Base-by-base conservation (phyloP, 1,284 basidiomycete genomes). In the Boletus holoroseus region DNA sequence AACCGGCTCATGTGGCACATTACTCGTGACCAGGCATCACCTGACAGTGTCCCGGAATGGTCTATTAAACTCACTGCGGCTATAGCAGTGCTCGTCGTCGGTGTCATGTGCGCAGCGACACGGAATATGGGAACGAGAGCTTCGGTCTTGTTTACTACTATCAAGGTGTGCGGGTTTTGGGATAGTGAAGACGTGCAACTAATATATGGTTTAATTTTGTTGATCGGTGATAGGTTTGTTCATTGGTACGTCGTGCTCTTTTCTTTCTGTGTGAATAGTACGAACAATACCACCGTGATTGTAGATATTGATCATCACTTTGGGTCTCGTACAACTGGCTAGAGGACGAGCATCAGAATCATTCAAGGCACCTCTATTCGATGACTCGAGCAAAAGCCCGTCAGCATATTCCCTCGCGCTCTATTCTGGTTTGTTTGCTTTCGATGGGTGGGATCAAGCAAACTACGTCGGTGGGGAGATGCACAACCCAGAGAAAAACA, bases 371-470 rank as follows among this genome's bases (percentile, higher is more conserved):
- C 76, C 85, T 28, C 63, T 92, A 15, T 97, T 96, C 59, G 71
- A 76, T 7, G 85, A 81, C 2, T 87, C 91, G 3, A 89, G 87
- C 48, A 78, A 67, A 7, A 88, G 87, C 52, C 88, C 91, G 1
- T 87, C 91, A 3, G 76, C 83, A 3, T 99, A 94, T 69, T 93
- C 95, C 4, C 75, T 99, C 11, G 96, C 95, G 0, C 72, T 98
- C 3, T 99, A 98, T 70, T 95, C 91, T 11, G 93, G 93, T 0
- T 71, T 99, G 1, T 99, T 94, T 93, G 93, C 93, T 1, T 93
- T 91, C 61, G 92, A 94, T 66, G 93, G 94, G 0, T 97, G 93
- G 91, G 91, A 94, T 63, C 86, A 88, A 68, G 82, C 80, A 15
- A 86, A 93, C 66, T 97, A 89, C 58, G 90, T 98, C 3, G 91